Conservation (phyloP, 176 grass and related monocot genomes). For the Zoysia japonica region DNA sequence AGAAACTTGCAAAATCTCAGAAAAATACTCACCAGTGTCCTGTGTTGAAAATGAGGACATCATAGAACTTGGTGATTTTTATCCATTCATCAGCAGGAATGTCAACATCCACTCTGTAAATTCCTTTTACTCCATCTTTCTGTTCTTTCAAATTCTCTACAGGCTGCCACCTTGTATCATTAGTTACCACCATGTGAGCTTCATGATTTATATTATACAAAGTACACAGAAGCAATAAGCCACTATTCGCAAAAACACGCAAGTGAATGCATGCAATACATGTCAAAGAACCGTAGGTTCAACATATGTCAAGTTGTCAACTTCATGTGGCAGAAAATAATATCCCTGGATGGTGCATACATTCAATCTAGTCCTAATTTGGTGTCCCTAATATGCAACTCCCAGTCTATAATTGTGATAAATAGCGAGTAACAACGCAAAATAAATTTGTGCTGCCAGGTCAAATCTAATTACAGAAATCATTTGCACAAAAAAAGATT, state of each 20-base stretch:
- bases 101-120: conserved; percentile 77
- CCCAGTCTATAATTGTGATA: neutral
- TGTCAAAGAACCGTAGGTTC: neutral
- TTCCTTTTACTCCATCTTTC: conserved; percentile 64
- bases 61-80: conserved; percentile 81
- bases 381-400: neutral
- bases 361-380: neutral
- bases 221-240: neutral
- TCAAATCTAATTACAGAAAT: neutral
- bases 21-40: conserved; percentile 77
- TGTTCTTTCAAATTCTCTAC: conserved; percentile 43
- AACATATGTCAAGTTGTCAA: neutral
- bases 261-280: conserved; percentile 11
- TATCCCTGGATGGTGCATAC: neutral
- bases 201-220: conserved; percentile 23
- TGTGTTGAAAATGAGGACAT: conserved; percentile 90
- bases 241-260: neutral
- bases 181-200: conserved; percentile 56
- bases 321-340: neutral
- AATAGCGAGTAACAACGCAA: neutral
- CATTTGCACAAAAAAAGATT: neutral
- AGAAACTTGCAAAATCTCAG: neutral
- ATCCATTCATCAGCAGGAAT: conserved; percentile 72
- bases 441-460: neutral
- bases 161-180: conserved; percentile 87